A percentile compares a stretch with the other conserved stretches of the same genome.
Conservation (phyloP, 257 asterid species). For the Primulina tabacum region DNA sequence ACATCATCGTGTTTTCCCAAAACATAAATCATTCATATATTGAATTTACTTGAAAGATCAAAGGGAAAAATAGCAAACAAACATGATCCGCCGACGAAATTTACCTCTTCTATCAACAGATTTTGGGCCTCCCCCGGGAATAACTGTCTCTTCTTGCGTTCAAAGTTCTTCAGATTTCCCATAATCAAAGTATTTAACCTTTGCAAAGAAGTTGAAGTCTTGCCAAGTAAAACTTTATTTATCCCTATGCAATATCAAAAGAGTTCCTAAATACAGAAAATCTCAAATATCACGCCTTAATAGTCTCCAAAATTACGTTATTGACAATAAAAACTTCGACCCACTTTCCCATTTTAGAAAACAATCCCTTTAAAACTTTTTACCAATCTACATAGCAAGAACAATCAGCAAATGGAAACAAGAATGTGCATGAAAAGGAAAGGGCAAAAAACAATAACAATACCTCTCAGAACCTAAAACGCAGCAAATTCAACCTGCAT, state of each 20-base stretch:
- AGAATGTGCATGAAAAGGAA: background rate
- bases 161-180: conserved; percentile 37
- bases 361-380: background rate
- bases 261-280: no score
- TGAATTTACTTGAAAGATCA: background rate
- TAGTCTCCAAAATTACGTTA: background rate
- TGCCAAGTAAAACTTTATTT: no score
- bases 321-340: background rate
- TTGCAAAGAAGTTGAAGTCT: no score
- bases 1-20: no score
- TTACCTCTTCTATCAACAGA: conserved; percentile 57
- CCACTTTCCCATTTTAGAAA: background rate
- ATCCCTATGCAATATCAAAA: background rate
- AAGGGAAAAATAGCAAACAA: background rate
- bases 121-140: conserved; percentile 36
- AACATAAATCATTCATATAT: background rate
- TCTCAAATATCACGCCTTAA: background rate
- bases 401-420: background rate
- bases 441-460: background rate
- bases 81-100: background rate
- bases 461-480: conserved; percentile 3
- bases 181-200: conserved; percentile 19
- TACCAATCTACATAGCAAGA: background rate
- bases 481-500: background rate
- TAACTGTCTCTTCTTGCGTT: conserved; percentile 51